Percentiles rank a stretch among this genome's conserved stretches.
Evolutionary conservation across 2,329 filamentous ascomycete genomes (phyloP).

Genomic region (Myrmaecium sp.): DNA sequence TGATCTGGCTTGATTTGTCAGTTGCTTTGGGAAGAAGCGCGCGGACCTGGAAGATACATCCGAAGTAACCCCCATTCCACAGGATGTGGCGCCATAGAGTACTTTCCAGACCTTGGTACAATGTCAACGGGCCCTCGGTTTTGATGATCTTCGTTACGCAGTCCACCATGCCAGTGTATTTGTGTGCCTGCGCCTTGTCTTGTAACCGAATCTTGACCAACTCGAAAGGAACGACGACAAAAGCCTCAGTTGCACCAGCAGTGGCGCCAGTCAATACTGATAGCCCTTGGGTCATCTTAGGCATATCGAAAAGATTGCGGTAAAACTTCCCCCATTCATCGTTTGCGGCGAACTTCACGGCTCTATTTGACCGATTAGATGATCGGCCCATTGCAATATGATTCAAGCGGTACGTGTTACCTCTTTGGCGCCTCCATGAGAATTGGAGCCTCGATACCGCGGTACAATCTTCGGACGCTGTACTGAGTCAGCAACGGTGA

Average conservation of each 20-base stretch:
- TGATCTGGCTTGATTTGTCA: constrained; percentile 64
- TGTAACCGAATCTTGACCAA: constrained; percentile 96
- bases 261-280: constrained; percentile 88
- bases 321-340: constrained; percentile 96
- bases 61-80: constrained; percentile 95
- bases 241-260: constrained; percentile 86
- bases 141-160: constrained; percentile 67
- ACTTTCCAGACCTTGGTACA: constrained; percentile 94
- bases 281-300: constrained; percentile 80
- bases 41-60: constrained; percentile 95
- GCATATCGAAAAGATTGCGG: constrained; percentile 65
- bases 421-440: constrained; percentile 93
- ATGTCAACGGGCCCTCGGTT: constrained; percentile 65
- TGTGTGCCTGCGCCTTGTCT: constrained; percentile 81
- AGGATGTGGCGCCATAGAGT: constrained; percentile 90
- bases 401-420: constrained; percentile 11
- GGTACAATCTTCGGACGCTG: constrained; percentile 80
- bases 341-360: constrained; percentile 97
- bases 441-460: constrained; percentile 88
- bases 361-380: constrained; percentile 30
- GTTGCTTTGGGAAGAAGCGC: constrained; percentile 65
- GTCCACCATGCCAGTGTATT: constrained; percentile 70
- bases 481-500: not conserved
- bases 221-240: constrained; percentile 96
- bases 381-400: constrained; percentile 2